phyloP scores from a whole-genome alignment of 495 filamentous ascomycete genomes.

The Neurospora sp. region DNA sequence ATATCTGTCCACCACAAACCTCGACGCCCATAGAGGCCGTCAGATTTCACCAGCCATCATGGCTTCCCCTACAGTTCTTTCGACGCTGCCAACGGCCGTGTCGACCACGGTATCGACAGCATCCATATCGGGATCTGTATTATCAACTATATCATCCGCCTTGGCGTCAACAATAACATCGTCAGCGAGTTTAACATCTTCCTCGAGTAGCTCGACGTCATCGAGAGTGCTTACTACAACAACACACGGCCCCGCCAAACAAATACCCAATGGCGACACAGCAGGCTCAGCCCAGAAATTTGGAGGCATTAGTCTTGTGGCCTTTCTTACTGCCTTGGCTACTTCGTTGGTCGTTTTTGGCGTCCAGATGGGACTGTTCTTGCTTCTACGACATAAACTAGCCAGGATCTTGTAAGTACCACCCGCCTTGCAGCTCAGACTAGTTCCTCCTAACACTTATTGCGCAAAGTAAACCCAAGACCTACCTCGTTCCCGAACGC shows the following conservation, averaged over 20 bases:
- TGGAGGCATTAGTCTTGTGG: conserved; percentile 46
- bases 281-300: conserved; percentile 28
- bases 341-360: conserved; percentile 66
- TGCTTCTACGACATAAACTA: conserved; percentile 67
- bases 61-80: not conserved
- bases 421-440: not conserved
- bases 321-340: conserved; percentile 68
- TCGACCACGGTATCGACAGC: conserved; percentile 3
- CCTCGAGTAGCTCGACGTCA: not conserved
- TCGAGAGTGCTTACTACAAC: conserved; percentile 1
- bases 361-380: conserved; percentile 64
- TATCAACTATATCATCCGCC: conserved; percentile 1
- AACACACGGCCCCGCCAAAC: not conserved
- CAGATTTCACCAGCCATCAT: not conserved
- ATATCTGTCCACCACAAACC: not conserved
- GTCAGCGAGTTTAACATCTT: not conserved
- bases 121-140: not conserved
- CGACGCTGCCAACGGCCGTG: not conserved
- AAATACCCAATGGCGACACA: not conserved
- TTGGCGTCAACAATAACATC: not conserved
- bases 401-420: conserved; percentile 73
- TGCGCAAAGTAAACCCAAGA: conserved; percentile 61
- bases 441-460: not conserved
- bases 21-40: not conserved
- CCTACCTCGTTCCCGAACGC: conserved; percentile 82